Percentiles rank a stretch among this genome's conserved stretches.
These are phyloP conservation scores for Penicillium sp. DNA, from an alignment of 2,329 filamentous ascomycete species.

Conservation along the genomic window DNA sequence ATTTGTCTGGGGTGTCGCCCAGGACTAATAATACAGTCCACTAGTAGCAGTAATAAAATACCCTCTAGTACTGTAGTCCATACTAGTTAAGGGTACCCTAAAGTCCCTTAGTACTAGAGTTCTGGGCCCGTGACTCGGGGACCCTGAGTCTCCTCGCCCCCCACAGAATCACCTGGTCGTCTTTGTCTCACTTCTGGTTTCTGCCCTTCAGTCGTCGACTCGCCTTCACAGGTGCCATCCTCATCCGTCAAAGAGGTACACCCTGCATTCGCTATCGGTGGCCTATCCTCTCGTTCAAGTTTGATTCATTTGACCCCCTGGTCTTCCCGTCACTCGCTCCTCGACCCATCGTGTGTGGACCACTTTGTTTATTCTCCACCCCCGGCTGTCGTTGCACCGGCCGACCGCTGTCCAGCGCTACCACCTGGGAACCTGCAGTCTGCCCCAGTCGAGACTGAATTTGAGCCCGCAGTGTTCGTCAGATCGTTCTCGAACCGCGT, in stretches of 20 bases:
- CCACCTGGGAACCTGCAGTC: conserved; percentile 12
- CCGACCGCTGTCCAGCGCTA: conserved; percentile 26
- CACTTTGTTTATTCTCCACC: conserved; percentile 34
- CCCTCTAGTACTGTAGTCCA: background rate
- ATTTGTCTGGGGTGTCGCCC: background rate
- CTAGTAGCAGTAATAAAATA: background rate
- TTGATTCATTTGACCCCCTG: background rate
- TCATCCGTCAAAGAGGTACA: conserved; percentile 1
- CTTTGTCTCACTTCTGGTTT: conserved; percentile 14
- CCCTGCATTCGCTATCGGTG: conserved; percentile 1
- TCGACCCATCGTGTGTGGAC: conserved; percentile 21
- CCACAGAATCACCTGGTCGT: conserved; percentile 10
- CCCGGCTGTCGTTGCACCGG: conserved; percentile 30
- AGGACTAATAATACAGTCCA: background rate
- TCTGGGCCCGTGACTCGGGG: conserved; percentile 10
- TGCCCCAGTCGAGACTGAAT: conserved; percentile 8
- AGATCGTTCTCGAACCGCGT: background rate
- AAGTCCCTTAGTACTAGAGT: conserved; percentile 1
- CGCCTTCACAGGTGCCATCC: background rate
- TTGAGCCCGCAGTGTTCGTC: conserved; percentile 6
- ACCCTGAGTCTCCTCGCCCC: conserved; percentile 7
- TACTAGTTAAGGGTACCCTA: background rate
- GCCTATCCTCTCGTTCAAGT: conserved; percentile 1
- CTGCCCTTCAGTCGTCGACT: background rate
- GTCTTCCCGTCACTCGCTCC: conserved; percentile 11